phyloP scores from a whole-genome alignment of 805 yeast genomes.

The Candida piceae region DNA sequence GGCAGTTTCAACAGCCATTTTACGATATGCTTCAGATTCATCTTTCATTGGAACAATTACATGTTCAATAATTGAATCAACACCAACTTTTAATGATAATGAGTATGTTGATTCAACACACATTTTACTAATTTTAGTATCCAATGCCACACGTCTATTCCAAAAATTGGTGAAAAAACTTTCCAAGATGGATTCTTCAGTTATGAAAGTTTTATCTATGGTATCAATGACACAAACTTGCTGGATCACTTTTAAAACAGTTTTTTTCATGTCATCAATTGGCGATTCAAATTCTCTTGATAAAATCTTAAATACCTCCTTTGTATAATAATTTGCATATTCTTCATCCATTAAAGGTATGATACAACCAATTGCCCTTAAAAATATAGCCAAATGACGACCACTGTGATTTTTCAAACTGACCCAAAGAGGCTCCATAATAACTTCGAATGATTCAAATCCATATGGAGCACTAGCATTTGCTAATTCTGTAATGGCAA shows the following conservation, averaged over 20 bases:
- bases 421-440: conserved; percentile 73
- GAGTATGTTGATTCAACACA: conserved; percentile 71
- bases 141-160: conserved; percentile 77
- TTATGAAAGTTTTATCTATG: conserved; percentile 45
- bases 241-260: conserved; percentile 64
- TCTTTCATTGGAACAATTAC: conserved; percentile 64
- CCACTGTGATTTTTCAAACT: conserved; percentile 80
- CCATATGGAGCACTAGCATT: conserved; percentile 85
- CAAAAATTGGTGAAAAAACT: conserved; percentile 71
- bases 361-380: conserved; percentile 72
- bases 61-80: conserved; percentile 50
- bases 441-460: conserved; percentile 73
- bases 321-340: conserved; percentile 70
- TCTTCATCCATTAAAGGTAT: conserved; percentile 87
- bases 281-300: conserved; percentile 72
- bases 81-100: conserved; percentile 65
- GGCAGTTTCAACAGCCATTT: conserved; percentile 71
- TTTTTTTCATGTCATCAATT: conserved; percentile 80
- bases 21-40: conserved; percentile 73
- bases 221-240: conserved; percentile 60
- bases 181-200: conserved; percentile 44
- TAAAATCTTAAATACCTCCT: conserved; percentile 63
- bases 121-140: conserved; percentile 46
- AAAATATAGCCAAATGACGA: conserved; percentile 64
- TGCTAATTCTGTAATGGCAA: conserved; percentile 69